Evolutionary conservation across 345 rosid species (phyloP).

Genomic region (Acer negundo): DNA sequence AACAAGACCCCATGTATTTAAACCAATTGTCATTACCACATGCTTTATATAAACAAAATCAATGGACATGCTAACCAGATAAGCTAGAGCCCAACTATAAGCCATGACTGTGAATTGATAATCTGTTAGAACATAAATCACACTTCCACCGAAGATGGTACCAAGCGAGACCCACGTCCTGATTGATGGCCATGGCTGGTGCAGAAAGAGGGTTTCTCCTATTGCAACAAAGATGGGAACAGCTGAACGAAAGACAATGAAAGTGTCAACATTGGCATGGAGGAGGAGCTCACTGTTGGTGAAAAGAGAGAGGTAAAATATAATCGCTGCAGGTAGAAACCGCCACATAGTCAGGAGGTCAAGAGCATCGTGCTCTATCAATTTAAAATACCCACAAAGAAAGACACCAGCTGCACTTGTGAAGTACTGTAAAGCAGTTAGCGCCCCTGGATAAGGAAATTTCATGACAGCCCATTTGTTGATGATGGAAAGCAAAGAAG

Average conservation of each 20-base stretch:
- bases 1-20: conserved; percentile 97
- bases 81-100: conserved; percentile 89
- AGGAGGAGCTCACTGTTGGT: conserved; percentile 97
- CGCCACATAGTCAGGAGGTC: conserved; percentile 85
- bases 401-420: conserved; percentile 87
- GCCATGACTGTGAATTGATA: conserved; percentile 83
- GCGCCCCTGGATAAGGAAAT: conserved; percentile 95
- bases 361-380: conserved; percentile 70
- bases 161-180: conserved; percentile 81
- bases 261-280: conserved; percentile 96
- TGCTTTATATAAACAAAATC: conserved; percentile 99
- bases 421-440: conserved; percentile 90
- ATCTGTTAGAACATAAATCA: conserved; percentile 84
- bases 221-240: conserved; percentile 94
- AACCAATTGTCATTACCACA: conserved; percentile 93
- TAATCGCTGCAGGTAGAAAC: conserved; percentile 91
- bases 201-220: conserved; percentile 83
- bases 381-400: conserved; percentile 53
- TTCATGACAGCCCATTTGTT: conserved; percentile 98
- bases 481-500: conserved; percentile 92
- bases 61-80: conserved; percentile 87
- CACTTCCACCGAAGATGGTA: conserved; percentile 87
- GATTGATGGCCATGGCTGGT: conserved; percentile 86
- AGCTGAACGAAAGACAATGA: conserved; percentile 87
- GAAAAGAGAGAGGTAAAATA: conserved; percentile 88